Percentiles rank a stretch among this genome's conserved stretches.
These are phyloP conservation scores for Clonostachys rosea DNA, from an alignment of 2,329 filamentous ascomycete species.

Conservation along the genomic window DNA sequence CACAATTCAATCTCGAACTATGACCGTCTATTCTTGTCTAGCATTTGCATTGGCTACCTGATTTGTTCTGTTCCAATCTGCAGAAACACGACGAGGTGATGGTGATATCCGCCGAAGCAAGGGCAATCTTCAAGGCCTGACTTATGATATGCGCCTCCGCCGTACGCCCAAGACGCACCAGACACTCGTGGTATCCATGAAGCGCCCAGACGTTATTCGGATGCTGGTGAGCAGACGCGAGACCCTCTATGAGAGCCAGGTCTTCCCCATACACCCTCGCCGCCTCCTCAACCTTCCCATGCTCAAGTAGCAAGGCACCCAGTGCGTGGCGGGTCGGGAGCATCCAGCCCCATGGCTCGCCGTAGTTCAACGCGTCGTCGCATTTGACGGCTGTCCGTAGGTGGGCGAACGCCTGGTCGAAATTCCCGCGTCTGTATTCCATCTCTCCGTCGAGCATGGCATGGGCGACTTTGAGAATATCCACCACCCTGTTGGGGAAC, in stretches of 20 bases:
- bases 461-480: conserved; percentile 53
- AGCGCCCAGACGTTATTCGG: conserved; percentile 69
- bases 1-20: too few relatives aligned
- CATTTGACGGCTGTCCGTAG: conserved; percentile 48
- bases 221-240: conserved; percentile 58
- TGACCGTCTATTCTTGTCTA: too few relatives aligned
- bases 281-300: conserved; percentile 47
- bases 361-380: conserved; percentile 58
- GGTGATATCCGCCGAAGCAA: conserved; percentile 52
- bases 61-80: not conserved
- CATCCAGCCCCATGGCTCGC: conserved; percentile 74
- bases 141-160: conserved; percentile 24
- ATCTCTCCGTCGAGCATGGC: conserved; percentile 70
- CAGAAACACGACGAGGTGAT: conserved; percentile 37
- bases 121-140: conserved; percentile 40
- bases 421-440: conserved; percentile 56
- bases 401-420: conserved; percentile 47
- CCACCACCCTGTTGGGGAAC: conserved; percentile 9
- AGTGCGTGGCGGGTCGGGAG: conserved; percentile 64
- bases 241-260: conserved; percentile 45
- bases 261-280: conserved; percentile 50
- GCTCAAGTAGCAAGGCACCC: conserved; percentile 60
- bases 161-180: conserved; percentile 39
- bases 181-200: conserved; percentile 65
- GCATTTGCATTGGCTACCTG: too few relatives aligned